Conservation (phyloP, 2,329 filamentous ascomycete genomes). For the Stachybotrys echinatus region DNA sequence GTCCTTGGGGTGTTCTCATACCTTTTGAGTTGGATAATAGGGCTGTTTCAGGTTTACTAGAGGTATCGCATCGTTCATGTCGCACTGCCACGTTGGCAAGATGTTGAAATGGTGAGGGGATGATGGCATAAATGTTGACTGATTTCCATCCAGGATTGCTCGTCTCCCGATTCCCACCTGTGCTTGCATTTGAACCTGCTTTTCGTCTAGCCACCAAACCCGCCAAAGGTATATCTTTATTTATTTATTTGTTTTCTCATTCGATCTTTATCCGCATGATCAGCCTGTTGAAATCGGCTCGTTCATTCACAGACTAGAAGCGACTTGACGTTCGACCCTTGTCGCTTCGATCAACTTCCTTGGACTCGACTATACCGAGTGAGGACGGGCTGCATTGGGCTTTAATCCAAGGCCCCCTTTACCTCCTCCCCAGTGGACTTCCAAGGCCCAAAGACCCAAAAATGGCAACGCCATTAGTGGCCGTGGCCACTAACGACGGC, state of each 20-base stretch:
- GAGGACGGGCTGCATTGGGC: neutral
- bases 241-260: too few species aligned
- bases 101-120: neutral
- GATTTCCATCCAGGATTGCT: neutral
- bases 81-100: neutral
- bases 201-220: too few species aligned
- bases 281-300: too few species aligned
- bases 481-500: constrained; percentile 14
- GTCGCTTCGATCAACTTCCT: neutral
- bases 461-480: constrained; percentile 7
- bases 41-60: neutral
- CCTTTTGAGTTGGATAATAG: neutral
- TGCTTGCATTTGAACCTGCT: too few species aligned
- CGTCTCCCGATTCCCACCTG: too few species aligned
- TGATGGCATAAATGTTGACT: neutral
- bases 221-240: too few species aligned
- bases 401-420: neutral
- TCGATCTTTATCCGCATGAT: too few species aligned
- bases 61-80: neutral
- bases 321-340: too few species aligned
- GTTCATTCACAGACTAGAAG: neutral
- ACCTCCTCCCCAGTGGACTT: neutral
- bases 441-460: constrained; percentile 8
- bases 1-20: too few species aligned
- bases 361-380: too few species aligned